Evolutionary conservation across 139 green algal genomes (phyloP).

Genomic region (Klebsormidium nitens): DNA sequence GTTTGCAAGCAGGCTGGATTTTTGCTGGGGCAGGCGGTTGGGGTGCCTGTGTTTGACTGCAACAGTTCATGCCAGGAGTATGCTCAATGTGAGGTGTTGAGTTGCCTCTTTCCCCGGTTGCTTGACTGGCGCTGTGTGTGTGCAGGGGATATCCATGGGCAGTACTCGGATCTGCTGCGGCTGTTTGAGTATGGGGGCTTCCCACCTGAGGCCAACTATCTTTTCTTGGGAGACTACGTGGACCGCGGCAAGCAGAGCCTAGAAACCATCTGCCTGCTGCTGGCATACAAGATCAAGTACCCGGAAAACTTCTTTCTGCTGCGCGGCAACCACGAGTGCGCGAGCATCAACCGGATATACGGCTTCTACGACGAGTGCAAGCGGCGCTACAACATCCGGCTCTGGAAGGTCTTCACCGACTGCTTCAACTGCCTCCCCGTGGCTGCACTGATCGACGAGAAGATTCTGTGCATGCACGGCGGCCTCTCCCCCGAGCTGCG

Average conservation of each 20-base stretch:
- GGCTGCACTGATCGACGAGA: constrained; percentile 96
- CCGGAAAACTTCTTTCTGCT: constrained; percentile 99
- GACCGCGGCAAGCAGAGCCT: constrained; percentile 97
- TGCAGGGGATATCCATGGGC: constrained; percentile 90
- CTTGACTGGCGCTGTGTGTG: neutral
- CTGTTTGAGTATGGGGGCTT: constrained; percentile 99
- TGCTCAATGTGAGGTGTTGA: too few species aligned
- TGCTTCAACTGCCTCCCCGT: constrained; percentile 99
- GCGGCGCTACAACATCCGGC: constrained; percentile 94
- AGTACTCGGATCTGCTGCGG: constrained; percentile 94
- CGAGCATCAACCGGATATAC: constrained; percentile 99
- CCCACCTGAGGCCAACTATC: constrained; percentile 97
- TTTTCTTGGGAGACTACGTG: constrained; percentile 99
- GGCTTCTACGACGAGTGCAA: constrained; percentile 99
- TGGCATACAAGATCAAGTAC: constrained; percentile 99
- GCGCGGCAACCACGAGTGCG: constrained; percentile 94
- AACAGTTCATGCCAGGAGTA: too few species aligned
- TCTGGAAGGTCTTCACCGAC: constrained; percentile 99
- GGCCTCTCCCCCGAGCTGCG: constrained; percentile 97
- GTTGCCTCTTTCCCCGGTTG: too few species aligned
- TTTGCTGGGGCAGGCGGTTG: too few species aligned
- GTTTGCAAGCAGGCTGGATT: too few species aligned
- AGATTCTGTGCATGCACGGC: constrained; percentile 99
- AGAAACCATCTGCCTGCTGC: constrained; percentile 97
- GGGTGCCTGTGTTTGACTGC: too few species aligned